phyloP scores from a whole-genome alignment of 352 stramenopile genomes.

The Pythium folliculosum region DNA sequence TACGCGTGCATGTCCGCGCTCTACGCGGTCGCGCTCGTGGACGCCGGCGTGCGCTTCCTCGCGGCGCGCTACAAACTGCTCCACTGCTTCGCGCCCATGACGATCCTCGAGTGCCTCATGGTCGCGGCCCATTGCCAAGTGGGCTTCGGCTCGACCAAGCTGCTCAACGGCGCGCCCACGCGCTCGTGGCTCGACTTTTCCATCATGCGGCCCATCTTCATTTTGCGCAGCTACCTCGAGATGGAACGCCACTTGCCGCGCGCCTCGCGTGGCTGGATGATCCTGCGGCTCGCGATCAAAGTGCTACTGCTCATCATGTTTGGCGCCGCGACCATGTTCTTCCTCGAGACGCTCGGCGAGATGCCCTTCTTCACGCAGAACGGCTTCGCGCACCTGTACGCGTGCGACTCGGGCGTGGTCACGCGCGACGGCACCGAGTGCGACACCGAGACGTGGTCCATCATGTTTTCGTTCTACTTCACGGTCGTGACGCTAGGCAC shows the following conservation, averaged over 20 bases:
- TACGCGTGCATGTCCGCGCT: conserved; percentile 72
- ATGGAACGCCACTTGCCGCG: conserved; percentile 78
- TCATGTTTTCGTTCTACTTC: conserved; percentile 91
- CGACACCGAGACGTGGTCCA: conserved; percentile 71
- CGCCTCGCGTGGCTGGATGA: conserved; percentile 81
- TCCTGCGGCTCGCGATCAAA: conserved; percentile 73
- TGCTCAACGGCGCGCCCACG: conserved; percentile 53
- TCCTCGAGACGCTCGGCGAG: conserved; percentile 86
- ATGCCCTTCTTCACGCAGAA: conserved; percentile 78
- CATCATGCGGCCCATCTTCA: conserved; percentile 82
- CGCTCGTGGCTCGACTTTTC: conserved; percentile 87
- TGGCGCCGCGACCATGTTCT: conserved; percentile 82
- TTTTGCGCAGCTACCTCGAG: conserved; percentile 80
- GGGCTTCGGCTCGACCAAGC: conserved; percentile 67
- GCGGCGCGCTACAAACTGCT: conserved; percentile 79
- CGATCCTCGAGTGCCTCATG: conserved; percentile 74
- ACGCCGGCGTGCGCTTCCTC: conserved; percentile 78
- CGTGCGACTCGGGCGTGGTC: conserved; percentile 60
- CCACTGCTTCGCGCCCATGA: conserved; percentile 74
- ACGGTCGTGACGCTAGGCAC: conserved; percentile 89
- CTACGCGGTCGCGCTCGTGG: conserved; percentile 60
- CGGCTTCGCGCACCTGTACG: conserved; percentile 83
- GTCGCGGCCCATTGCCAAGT: conserved; percentile 75
- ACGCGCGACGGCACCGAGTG: conserved; percentile 54
- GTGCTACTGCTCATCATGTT: conserved; percentile 86